phyloP scores from a whole-genome alignment of 352 stramenopile species.

The Pythium apleroticum region DNA sequence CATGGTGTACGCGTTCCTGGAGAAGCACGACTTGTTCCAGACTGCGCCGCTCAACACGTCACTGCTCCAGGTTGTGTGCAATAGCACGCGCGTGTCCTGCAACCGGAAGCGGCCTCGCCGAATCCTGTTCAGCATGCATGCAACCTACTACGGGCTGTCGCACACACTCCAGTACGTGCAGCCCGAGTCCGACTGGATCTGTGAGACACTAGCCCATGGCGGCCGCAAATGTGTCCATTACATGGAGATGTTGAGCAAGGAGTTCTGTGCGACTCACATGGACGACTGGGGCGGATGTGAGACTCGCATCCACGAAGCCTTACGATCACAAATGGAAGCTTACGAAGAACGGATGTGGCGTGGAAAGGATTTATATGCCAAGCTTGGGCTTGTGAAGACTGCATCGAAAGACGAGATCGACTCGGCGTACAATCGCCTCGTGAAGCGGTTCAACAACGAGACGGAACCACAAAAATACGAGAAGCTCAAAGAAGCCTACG shows the following conservation, averaged over 20 bases:
- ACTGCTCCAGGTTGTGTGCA: constrained; percentile 66
- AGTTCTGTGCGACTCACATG: constrained; percentile 81
- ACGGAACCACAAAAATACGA: constrained; percentile 84
- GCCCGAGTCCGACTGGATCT: constrained; percentile 80
- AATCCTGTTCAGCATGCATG: constrained; percentile 79
- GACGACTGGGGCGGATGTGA: constrained; percentile 57
- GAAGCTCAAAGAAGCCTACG: constrained; percentile 78
- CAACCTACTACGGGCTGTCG: constrained; percentile 62
- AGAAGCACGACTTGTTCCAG: constrained; percentile 86
- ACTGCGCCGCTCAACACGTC: constrained; percentile 77
- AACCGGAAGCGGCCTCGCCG: constrained; percentile 50
- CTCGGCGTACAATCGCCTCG: constrained; percentile 72
- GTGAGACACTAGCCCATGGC: constrained; percentile 39
- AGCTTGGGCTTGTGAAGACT: constrained; percentile 73
- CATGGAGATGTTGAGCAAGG: constrained; percentile 54
- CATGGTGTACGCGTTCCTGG: constrained; percentile 82
- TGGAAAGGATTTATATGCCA: constrained; percentile 78
- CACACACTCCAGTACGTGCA: constrained; percentile 78
- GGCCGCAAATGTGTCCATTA: constrained; percentile 76
- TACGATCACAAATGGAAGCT: constrained; percentile 56
- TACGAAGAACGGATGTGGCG: constrained; percentile 82
- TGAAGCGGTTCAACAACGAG: constrained; percentile 86
- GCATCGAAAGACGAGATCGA: constrained; percentile 75
- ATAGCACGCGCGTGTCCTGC: constrained; percentile 67
- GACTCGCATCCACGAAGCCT: constrained; percentile 53